Conservation (phyloP, 805 yeast species). For the Allodekkera sacchari region DNA sequence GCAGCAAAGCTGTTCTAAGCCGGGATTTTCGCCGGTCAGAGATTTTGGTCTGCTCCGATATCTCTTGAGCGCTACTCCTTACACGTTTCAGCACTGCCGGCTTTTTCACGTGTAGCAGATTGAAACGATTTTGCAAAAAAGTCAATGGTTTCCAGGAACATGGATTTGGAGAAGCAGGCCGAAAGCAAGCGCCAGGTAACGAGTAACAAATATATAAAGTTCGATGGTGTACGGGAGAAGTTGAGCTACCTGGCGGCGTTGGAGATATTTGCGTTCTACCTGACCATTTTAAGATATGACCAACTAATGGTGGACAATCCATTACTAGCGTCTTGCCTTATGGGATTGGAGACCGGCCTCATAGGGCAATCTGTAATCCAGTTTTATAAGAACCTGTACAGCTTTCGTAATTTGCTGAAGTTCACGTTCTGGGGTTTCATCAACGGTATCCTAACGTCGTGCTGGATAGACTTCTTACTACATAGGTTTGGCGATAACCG, state of each 20-base stretch:
- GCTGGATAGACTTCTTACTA: constrained; percentile 47
- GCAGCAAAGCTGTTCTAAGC: too few relatives aligned
- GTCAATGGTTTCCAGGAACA: constrained; percentile 1
- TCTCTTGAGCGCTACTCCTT: too few relatives aligned
- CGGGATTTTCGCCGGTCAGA: too few relatives aligned
- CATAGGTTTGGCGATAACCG: constrained; percentile 25
- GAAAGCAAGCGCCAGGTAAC: neutral
- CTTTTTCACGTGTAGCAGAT: too few relatives aligned
- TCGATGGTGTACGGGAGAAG: constrained; percentile 5
- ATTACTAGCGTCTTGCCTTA: constrained; percentile 9
- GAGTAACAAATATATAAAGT: neutral
- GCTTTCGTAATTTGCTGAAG: constrained; percentile 28
- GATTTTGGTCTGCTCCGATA: too few relatives aligned
- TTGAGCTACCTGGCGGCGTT: constrained; percentile 5
- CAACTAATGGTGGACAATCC: constrained; percentile 6
- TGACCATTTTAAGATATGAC: constrained; percentile 10
- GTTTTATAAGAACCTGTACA: constrained; percentile 4
- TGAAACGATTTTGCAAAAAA: too few relatives aligned
- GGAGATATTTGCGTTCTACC: constrained; percentile 9
- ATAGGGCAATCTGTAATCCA: constrained; percentile 8
- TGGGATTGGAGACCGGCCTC: constrained; percentile 10
- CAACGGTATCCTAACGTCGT: constrained; percentile 43
- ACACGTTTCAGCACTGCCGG: too few relatives aligned
- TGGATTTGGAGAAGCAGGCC: constrained; percentile 2
- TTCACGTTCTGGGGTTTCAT: constrained; percentile 54